These are phyloP conservation scores for Ophiostoma himal-ulmi DNA, from an alignment of 2,329 filamentous ascomycete species.

Conservation along the genomic window DNA sequence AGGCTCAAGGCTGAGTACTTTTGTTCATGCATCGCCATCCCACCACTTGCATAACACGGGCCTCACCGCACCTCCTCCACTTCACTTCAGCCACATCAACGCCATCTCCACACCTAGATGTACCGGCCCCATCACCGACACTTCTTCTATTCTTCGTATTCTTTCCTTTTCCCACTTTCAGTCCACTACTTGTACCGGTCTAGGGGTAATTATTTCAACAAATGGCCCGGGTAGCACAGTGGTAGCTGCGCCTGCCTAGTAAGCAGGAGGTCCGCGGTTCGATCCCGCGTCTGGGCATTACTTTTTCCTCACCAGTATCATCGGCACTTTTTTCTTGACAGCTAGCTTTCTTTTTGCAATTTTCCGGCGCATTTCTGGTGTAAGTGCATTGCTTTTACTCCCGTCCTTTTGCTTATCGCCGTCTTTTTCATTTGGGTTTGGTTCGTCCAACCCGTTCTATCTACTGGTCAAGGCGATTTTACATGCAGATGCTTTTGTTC, in stretches of 20 bases:
- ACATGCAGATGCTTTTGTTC: too few species aligned
- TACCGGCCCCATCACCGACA: not conserved
- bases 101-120: not conserved
- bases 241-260: slow-evolving; percentile 15
- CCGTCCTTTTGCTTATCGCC: not conserved
- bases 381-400: not conserved
- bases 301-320: not conserved
- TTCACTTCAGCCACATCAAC: slow-evolving; percentile 1
- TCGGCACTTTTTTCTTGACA: not conserved
- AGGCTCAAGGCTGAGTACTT: not conserved
- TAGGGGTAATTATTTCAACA: not conserved
- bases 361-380: not conserved
- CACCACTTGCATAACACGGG: slow-evolving; percentile 5
- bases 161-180: not conserved
- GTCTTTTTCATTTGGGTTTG: not conserved
- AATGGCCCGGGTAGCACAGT: slow-evolving; percentile 15
- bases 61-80: not conserved
- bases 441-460: not conserved
- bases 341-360: slow-evolving; percentile 3
- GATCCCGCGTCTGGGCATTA: slow-evolving; percentile 13
- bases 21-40: not conserved
- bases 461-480: not conserved
- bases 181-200: not conserved
- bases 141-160: not conserved
- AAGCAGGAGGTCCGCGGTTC: slow-evolving; percentile 15